Percentiles rank a stretch among this genome's conserved stretches.
phyloP scores from a whole-genome alignment of 129 eudicot genomes.

The Lactuca saligna region DNA sequence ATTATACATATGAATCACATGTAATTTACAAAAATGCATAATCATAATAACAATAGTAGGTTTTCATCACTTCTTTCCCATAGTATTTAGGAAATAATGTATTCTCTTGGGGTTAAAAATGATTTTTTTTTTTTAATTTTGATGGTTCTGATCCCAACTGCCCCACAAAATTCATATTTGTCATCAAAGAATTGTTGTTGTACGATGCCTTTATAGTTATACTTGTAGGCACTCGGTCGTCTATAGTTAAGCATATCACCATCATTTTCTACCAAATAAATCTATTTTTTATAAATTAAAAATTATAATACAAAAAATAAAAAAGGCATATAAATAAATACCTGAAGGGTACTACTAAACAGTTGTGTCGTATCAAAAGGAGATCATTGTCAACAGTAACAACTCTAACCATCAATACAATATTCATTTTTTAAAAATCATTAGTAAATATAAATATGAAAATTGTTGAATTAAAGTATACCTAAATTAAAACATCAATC shows the following conservation, averaged over 20 bases:
- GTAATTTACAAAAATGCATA: too few relatives aligned
- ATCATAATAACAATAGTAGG: too few relatives aligned
- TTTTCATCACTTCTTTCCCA: too few relatives aligned
- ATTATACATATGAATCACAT: too few relatives aligned
- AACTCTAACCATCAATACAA: slow-evolving; percentile 16
- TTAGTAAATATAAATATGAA: neutral
- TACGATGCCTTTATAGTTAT: slow-evolving; percentile 79
- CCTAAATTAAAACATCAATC: slow-evolving; percentile 84
- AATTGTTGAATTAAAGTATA: neutral
- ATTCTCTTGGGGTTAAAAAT: too few relatives aligned
- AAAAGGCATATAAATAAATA: too few relatives aligned
- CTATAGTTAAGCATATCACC: slow-evolving; percentile 78
- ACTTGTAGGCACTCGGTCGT: slow-evolving; percentile 73
- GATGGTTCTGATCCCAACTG: slow-evolving; percentile 82
- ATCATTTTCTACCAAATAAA: slow-evolving; percentile 76
- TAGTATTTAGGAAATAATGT: too few relatives aligned
- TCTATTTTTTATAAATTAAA: neutral
- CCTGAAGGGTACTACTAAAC: slow-evolving; percentile 86
- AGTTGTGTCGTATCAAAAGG: slow-evolving; percentile 85
- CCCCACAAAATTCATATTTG: slow-evolving; percentile 85
- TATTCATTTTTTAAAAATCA: too few relatives aligned
- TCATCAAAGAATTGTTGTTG: slow-evolving; percentile 79
- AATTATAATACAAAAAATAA: neutral
- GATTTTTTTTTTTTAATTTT: too few relatives aligned
- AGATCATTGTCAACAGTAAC: slow-evolving; percentile 60